A percentile compares a stretch with the other conserved stretches of the same genome.
These are phyloP conservation scores for Arthroderma sp. DNA, from an alignment of 2,329 filamentous ascomycete genomes.

Conservation along the genomic window DNA sequence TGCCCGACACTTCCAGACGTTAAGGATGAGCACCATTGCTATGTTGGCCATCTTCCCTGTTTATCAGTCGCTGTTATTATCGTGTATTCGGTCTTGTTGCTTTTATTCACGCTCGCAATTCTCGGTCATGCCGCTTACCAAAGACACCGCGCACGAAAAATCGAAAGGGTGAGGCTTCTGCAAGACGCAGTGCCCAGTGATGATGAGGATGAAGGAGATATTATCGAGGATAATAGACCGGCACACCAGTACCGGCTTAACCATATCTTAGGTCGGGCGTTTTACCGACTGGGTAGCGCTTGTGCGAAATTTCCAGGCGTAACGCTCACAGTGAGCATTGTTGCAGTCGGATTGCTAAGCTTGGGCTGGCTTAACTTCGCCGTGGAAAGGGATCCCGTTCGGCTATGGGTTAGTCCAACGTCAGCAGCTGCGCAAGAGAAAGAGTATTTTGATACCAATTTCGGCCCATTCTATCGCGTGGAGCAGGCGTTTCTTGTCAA, in stretches of 20 bases:
- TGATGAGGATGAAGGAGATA: slow-evolving; percentile 84
- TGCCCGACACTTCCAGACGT: slow-evolving; percentile 73
- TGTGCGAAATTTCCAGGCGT: slow-evolving; percentile 75
- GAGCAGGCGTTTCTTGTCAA: slow-evolving; percentile 93
- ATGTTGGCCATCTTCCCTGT: slow-evolving; percentile 79
- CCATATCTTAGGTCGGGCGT: slow-evolving; percentile 64
- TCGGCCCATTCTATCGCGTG: slow-evolving; percentile 89
- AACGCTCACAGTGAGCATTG: slow-evolving; percentile 63
- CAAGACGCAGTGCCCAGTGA: slow-evolving; percentile 76
- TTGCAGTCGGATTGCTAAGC: slow-evolving; percentile 66
- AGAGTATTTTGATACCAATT: slow-evolving; percentile 80
- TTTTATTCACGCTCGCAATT: slow-evolving; percentile 51
- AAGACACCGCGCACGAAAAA: slow-evolving; percentile 59
- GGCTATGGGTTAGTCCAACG: slow-evolving; percentile 90
- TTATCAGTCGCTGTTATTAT: slow-evolving; percentile 86
- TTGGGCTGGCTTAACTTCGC: slow-evolving; percentile 78
- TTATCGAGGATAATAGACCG: slow-evolving; percentile 66
- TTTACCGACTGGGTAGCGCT: slow-evolving; percentile 64
- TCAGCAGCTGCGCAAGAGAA: slow-evolving; percentile 88
- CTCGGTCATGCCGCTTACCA: slow-evolving; percentile 64
- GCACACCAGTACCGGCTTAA: slow-evolving; percentile 74
- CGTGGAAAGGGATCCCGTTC: slow-evolving; percentile 81
- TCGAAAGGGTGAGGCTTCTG: slow-evolving; percentile 71
- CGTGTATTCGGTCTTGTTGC: slow-evolving; percentile 63
- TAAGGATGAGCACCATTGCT: slow-evolving; percentile 56